Conservation (phyloP, 1,139 yeast genomes). For the Scheffersomyces cryptocercus region DNA sequence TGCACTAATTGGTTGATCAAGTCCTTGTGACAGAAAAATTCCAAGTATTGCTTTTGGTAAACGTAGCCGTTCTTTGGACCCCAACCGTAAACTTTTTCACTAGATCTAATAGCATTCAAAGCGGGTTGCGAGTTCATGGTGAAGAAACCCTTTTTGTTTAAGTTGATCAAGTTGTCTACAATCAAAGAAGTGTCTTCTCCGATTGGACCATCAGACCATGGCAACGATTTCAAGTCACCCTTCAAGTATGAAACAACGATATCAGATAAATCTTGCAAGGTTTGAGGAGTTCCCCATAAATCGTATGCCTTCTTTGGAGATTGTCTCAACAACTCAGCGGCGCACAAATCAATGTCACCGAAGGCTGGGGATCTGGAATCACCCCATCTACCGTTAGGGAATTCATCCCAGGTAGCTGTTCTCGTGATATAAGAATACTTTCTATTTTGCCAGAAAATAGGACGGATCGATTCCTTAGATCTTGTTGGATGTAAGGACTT, state of each 20-base stretch:
- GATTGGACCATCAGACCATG: conserved; percentile 94
- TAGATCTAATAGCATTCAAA: conserved; percentile 74
- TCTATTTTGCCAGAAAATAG: conserved; percentile 95
- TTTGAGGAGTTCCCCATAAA: conserved; percentile 82
- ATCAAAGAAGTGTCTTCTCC: conserved; percentile 74
- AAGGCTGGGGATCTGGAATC: conserved; percentile 92
- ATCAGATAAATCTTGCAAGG: conserved; percentile 56
- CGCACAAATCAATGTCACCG: conserved; percentile 81
- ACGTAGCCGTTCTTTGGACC: conserved; percentile 94
- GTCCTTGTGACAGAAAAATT: conserved; percentile 70
- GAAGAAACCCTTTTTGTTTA: conserved; percentile 68
- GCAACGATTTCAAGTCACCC: conserved; percentile 74
- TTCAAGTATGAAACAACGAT: conserved; percentile 66
- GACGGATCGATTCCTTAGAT: conserved; percentile 81
- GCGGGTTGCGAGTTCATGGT: conserved; percentile 97
- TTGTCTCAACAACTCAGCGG: conserved; percentile 76
- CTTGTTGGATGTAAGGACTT: conserved; percentile 83
- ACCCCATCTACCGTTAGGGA: conserved; percentile 96
- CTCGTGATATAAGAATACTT: conserved; percentile 87
- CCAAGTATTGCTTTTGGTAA: conserved; percentile 91
- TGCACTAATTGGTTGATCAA: conserved; percentile 42
- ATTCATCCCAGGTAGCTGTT: conserved; percentile 93
- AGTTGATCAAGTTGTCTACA: conserved; percentile 54
- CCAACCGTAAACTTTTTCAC: conserved; percentile 84
- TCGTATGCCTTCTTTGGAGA: conserved; percentile 78